A percentile compares a stretch with the other conserved stretches of the same genome.
Evolutionary conservation across 2,329 filamentous ascomycete species (phyloP).

Genomic region (Whalleya microplaca): DNA sequence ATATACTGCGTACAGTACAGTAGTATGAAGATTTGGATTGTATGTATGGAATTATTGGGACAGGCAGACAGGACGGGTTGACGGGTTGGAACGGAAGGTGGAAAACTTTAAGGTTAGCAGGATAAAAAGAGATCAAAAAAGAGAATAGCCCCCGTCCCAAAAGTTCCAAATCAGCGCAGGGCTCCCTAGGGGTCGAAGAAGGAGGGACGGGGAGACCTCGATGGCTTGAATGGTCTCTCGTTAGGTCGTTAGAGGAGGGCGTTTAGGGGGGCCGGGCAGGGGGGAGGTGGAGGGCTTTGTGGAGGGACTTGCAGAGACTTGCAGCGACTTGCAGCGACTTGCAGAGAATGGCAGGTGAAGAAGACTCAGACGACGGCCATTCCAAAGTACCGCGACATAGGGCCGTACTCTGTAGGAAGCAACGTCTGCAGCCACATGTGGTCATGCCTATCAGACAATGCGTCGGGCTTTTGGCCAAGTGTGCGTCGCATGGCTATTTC

Average conservation of each 20-base stretch:
- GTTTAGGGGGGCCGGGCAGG: neutral
- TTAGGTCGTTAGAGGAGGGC: too few relatives aligned
- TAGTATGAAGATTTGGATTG: neutral
- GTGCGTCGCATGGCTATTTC: constrained; percentile 34
- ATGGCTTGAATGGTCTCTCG: neutral
- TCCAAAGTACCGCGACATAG: constrained; percentile 9
- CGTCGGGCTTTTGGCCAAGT: constrained; percentile 31
- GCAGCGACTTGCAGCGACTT: too few relatives aligned
- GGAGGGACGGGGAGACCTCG: constrained; percentile 12
- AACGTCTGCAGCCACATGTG: constrained; percentile 7
- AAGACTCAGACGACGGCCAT: constrained; percentile 24
- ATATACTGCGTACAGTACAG: too few relatives aligned
- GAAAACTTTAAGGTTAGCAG: constrained; percentile 5
- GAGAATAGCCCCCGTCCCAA: neutral
- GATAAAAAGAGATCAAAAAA: constrained; percentile 8
- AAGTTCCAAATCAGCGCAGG: neutral
- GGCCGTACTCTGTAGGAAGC: neutral
- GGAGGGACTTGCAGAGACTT: constrained; percentile 24
- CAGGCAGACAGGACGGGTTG: neutral
- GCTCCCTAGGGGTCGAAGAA: constrained; percentile 19
- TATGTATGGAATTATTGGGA: neutral
- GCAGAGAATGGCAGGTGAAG: constrained; percentile 25
- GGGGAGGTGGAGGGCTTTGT: neutral
- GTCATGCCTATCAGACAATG: constrained; percentile 19
- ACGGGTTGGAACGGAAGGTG: constrained; percentile 1